Evolutionary conservation across 192 early-diverging fungal species (phyloP), one percentile per base, ranked within the genome.

Genomic region (Rhizophagus sp.): DNA sequence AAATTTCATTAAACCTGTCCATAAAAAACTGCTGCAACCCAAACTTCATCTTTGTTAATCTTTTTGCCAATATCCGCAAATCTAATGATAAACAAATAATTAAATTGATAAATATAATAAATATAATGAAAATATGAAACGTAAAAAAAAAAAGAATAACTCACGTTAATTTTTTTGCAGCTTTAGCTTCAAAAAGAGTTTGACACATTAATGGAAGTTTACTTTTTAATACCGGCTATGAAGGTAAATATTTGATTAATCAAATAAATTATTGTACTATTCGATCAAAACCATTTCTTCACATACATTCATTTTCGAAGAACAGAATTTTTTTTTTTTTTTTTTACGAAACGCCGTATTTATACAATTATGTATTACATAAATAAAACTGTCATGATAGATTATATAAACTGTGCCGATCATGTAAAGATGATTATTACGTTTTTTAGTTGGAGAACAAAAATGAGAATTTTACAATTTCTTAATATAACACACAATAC

Each of bases 11-110:
- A 67, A 50, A 90, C 91, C 62, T 90, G 90, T 15, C 91, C 91
- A 75, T 92, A 92, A 79, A 92, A 92, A 52, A 92, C 78, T 1
- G 91, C 88, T 12, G 91, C 91, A 15, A 88, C 87, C 88, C 91
- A 92, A 8, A 92, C 87, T 81, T 92, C 91, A 79, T 91, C 88
- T 61, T 85, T 89, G 2, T 80, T 82, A 36, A 92, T 78, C 41
- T 84, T 78, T 25, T 83, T 57, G 15, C 86, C 89, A 78, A 92
- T 90, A 61, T 91, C 79, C 17, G 85, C 83, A 83, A 92, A 92
- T 33, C 90, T 91, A 44, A 22, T 57, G 17, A 57, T 17, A 57
- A 57, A 19, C 52, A 57, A 52, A 52, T 52, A 17, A 50, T 13
- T 13, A 50, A 52, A 13, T 17, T 17, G 13, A 0, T 52, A 17